Evolutionary conservation across 2,329 filamentous ascomycete species (phyloP).

Genomic region (Xylariaceae sp.): DNA sequence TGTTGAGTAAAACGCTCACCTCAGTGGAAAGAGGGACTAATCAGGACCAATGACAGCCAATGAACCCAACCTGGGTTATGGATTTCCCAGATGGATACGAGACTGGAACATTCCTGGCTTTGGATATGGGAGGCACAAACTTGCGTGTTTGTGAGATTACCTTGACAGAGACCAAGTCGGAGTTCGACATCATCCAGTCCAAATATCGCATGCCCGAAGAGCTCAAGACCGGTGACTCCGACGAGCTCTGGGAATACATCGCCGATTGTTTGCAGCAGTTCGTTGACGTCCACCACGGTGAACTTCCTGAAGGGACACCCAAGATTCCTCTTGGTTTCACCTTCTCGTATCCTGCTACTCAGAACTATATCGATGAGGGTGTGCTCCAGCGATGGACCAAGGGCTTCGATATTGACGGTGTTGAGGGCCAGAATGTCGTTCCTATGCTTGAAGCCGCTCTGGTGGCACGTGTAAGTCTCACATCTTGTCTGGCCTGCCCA

Average conservation of each 20-base stretch:
- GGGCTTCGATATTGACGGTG: slow-evolving; percentile 89
- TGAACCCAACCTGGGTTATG: slow-evolving; percentile 98
- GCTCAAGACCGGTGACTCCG: slow-evolving; percentile 78
- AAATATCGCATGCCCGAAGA: slow-evolving; percentile 95
- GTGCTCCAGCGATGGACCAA: slow-evolving; percentile 96
- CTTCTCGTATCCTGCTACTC: slow-evolving; percentile 91
- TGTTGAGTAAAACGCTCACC: slow-evolving; percentile 37
- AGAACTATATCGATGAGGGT: slow-evolving; percentile 90
- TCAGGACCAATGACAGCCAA: slow-evolving; percentile 58
- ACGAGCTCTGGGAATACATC: slow-evolving; percentile 93
- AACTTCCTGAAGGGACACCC: slow-evolving; percentile 54
- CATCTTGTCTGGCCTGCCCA: background rate
- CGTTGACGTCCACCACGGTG: slow-evolving; percentile 78
- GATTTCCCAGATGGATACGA: slow-evolving; percentile 83
- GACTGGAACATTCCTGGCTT: slow-evolving; percentile 80
- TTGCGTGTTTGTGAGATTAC: slow-evolving; percentile 91
- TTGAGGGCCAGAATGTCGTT: slow-evolving; percentile 88
- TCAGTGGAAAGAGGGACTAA: no score
- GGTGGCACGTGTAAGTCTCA: slow-evolving; percentile 56
- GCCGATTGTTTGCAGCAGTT: slow-evolving; percentile 91
- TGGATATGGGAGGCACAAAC: slow-evolving; percentile 97
- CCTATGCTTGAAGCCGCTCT: slow-evolving; percentile 82
- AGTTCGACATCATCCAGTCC: slow-evolving; percentile 92
- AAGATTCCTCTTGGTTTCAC: slow-evolving; percentile 85
- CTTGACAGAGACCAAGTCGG: slow-evolving; percentile 79